Evolutionary conservation across 805 yeast genomes (phyloP).

Genomic region (Torulaspora gathmanii): DNA sequence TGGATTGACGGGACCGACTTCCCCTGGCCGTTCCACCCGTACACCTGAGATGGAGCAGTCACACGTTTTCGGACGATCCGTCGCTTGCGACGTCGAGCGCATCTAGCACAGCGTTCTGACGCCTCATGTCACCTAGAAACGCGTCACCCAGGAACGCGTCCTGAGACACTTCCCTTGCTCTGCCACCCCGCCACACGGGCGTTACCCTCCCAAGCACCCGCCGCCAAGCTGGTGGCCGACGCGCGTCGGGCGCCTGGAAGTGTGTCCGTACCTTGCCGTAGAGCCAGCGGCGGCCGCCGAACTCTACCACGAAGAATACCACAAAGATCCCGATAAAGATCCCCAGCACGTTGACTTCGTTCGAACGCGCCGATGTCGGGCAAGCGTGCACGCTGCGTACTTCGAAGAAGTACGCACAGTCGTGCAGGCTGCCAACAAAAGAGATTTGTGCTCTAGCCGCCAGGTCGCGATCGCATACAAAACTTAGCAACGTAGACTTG

Average conservation of each 20-base stretch:
- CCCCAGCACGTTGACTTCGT: conserved; percentile 60
- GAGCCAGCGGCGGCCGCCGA: conserved; percentile 37
- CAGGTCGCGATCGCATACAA: conserved; percentile 76
- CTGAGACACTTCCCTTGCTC: conserved; percentile 4
- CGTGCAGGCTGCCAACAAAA: conserved; percentile 65
- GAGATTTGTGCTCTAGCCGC: conserved; percentile 58
- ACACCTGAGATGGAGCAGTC: not conserved
- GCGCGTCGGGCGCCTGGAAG: conserved; percentile 5
- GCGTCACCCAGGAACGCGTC: conserved; percentile 25
- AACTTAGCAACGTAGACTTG: conserved; percentile 62
- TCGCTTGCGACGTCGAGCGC: conserved; percentile 30
- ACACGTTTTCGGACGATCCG: conserved; percentile 7
- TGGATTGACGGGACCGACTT: not conserved
- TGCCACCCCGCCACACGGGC: not conserved
- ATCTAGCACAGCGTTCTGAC: conserved; percentile 40
- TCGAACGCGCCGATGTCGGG: conserved; percentile 66
- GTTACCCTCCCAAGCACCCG: not conserved
- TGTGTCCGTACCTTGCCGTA: conserved; percentile 18
- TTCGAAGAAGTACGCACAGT: conserved; percentile 80
- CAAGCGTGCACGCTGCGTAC: conserved; percentile 83
- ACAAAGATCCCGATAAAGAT: conserved; percentile 53
- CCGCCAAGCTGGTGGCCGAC: not conserved
- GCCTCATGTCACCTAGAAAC: conserved; percentile 38
- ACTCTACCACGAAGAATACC: conserved; percentile 38
- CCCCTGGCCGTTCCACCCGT: no score